These are phyloP conservation scores for Albizia julibrissin DNA, from an alignment of 306 rosid genomes.

Conservation along the genomic window DNA sequence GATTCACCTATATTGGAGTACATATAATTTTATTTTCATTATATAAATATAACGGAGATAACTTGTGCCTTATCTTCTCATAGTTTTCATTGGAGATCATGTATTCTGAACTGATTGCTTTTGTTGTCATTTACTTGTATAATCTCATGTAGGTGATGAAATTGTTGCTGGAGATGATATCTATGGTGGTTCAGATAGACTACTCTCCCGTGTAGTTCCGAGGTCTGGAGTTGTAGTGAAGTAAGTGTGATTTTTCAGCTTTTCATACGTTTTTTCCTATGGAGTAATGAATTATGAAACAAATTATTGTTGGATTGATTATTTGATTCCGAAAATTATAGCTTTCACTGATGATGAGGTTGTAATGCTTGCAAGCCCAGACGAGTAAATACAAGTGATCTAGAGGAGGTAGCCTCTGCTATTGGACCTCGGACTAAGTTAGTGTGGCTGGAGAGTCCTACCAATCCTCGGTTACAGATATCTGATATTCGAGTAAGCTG, in stretches of 20 bases:
- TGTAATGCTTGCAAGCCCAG: constrained; percentile 49
- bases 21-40: constrained; percentile 1
- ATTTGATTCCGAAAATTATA: not conserved
- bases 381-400: constrained; percentile 75
- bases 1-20: constrained; percentile 7
- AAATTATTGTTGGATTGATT: constrained; percentile 15
- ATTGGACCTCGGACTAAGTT: constrained; percentile 84
- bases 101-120: constrained; percentile 2
- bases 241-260: constrained; percentile 55
- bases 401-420: constrained; percentile 82
- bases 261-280: constrained; percentile 1
- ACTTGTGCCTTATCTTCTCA: not conserved
- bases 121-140: constrained; percentile 23
- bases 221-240: constrained; percentile 80
- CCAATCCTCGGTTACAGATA: constrained; percentile 83
- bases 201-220: constrained; percentile 78
- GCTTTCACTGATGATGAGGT: constrained; percentile 16
- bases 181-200: constrained; percentile 86
- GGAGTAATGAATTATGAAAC: constrained; percentile 16
- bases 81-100: constrained; percentile 22
- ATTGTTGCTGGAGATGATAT: constrained; percentile 90
- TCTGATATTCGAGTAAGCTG: constrained; percentile 84
- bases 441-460: constrained; percentile 98
- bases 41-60: not conserved
- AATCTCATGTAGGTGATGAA: constrained; percentile 70